These are phyloP conservation scores for Pythium vanterpoolii DNA, from an alignment of 352 stramenopile genomes.

Conservation along the genomic window DNA sequence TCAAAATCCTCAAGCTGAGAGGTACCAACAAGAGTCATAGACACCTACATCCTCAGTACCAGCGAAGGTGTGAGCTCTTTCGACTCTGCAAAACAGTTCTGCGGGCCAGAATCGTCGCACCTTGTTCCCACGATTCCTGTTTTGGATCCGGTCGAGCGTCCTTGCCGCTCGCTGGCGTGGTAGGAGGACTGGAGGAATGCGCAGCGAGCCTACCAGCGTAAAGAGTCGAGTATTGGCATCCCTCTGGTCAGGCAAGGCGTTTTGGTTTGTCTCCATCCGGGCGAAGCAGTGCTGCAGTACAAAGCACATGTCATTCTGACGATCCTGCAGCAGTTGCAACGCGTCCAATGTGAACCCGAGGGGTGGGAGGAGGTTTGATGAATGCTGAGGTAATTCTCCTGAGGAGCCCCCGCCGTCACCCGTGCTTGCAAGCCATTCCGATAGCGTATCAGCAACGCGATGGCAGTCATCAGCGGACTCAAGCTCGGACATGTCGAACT, in stretches of 20 bases:
- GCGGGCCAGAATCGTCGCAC: not conserved
- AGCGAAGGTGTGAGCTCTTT: not conserved
- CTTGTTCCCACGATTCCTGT: not conserved
- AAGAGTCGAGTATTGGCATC: not conserved
- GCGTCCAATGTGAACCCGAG: not conserved
- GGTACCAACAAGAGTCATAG: not conserved
- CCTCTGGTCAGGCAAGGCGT: not conserved
- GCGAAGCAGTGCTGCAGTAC: not conserved
- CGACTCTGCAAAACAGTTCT: not conserved
- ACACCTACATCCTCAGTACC: not conserved
- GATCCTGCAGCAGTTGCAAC: not conserved
- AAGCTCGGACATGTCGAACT: not conserved
- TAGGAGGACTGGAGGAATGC: not conserved
- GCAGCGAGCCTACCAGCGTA: not conserved
- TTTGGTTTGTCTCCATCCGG: not conserved
- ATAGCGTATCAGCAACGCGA: not conserved
- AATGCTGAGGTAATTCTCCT: not conserved
- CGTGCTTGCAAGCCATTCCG: constrained; percentile 1
- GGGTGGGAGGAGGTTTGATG: not conserved
- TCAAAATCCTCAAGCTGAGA: constrained; percentile 4
- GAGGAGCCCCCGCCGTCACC: not conserved
- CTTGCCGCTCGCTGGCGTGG: not conserved
- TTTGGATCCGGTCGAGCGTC: constrained; percentile 3
- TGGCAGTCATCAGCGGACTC: not conserved
- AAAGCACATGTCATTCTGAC: not conserved